Evolutionary conservation across 257 asterid genomes (phyloP).

Genomic region (Parsonsia alboflavescens): DNA sequence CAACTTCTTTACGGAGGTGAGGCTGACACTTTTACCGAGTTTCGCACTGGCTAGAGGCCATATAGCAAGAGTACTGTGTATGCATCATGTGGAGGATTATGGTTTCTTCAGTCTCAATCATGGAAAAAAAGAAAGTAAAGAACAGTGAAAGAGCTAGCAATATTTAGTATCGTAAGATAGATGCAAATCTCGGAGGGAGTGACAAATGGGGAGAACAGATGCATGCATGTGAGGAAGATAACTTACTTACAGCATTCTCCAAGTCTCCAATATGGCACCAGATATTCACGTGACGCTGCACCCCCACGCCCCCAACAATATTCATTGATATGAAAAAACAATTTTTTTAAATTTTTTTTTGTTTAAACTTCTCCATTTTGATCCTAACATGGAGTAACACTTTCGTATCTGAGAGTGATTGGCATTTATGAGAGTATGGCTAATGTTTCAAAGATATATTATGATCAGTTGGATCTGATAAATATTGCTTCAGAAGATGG

Average conservation of each 20-base stretch:
- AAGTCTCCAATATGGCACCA: conserved; percentile 2
- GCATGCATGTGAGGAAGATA: conserved; percentile 44
- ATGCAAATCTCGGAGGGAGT: conserved; percentile 19
- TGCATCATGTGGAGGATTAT: neutral
- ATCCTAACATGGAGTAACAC: neutral
- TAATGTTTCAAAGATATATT: no score
- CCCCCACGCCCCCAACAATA: no score
- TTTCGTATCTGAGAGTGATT: neutral
- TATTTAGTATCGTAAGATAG: neutral
- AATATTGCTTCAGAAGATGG: no score
- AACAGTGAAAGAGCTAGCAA: neutral
- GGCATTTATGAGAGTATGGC: neutral
- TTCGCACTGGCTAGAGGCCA: no score
- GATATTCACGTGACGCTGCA: conserved; percentile 45
- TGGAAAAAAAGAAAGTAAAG: neutral
- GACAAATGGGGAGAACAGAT: conserved; percentile 10
- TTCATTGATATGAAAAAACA: conserved; percentile 36
- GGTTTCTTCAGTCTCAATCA: neutral
- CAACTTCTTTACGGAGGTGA: no score
- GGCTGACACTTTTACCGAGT: no score
- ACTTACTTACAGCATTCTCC: conserved; percentile 20
- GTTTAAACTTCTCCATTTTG: neutral
- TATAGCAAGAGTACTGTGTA: neutral
- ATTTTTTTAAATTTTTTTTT: no score
- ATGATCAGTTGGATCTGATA: no score